Conservation (phyloP, 192 early-diverging fungal genomes). For the Umbelopsis isabellina region DNA sequence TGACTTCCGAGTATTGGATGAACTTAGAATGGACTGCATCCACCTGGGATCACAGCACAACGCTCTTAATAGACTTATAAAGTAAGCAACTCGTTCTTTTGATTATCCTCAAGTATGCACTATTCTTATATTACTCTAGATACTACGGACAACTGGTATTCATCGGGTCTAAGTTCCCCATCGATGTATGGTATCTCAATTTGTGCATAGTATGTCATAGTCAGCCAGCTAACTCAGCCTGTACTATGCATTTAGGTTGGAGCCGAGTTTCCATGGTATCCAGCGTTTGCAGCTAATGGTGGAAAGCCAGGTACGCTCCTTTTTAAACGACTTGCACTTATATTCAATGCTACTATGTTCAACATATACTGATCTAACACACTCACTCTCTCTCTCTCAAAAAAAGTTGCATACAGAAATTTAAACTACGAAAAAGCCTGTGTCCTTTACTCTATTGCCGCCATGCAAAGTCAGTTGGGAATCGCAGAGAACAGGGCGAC, state of each 20-base stretch:
- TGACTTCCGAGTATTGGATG: conserved; percentile 83
- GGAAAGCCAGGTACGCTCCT: conserved; percentile 49
- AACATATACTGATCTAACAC: background rate
- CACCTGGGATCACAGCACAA: conserved; percentile 65
- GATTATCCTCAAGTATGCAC: background rate
- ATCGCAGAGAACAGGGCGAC: conserved; percentile 67
- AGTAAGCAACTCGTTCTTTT: conserved; percentile 42
- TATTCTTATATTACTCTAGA: conserved; percentile 39
- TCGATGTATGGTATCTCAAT: conserved; percentile 63
- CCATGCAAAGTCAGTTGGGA: conserved; percentile 83
- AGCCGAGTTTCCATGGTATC: conserved; percentile 72
- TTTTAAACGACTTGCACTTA: background rate
- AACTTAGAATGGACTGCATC: conserved; percentile 72
- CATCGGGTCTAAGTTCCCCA: conserved; percentile 85
- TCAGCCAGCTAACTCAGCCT: conserved; percentile 3
- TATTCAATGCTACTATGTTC: background rate
- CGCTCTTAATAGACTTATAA: conserved; percentile 65
- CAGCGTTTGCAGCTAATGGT: conserved; percentile 63
- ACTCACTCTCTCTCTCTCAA: conserved; percentile 8
- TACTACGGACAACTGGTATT: conserved; percentile 89
- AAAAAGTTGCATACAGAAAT: conserved; percentile 63
- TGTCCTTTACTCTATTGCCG: conserved; percentile 84
- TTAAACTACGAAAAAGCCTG: conserved; percentile 85
- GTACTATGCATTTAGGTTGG: conserved; percentile 47
- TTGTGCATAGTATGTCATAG: conserved; percentile 8